Evolutionary conservation across 108 stramenopile genomes (phyloP).

Genomic region (Chaetoceros tenuissimus): DNA sequence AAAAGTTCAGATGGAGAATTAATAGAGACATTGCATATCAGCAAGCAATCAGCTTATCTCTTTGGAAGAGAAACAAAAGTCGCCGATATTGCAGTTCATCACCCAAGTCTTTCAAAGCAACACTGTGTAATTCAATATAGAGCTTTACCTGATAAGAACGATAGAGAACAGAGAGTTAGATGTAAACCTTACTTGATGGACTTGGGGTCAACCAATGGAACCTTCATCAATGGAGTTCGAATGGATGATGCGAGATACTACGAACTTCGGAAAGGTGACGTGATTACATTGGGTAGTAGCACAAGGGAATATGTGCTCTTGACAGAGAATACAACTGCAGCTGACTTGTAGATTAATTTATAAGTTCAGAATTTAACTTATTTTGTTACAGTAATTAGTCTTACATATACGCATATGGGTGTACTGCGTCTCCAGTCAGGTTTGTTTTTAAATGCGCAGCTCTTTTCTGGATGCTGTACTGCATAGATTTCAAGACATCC

Average conservation of each 20-base stretch:
- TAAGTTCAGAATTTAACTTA: too few relatives aligned
- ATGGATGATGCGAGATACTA: conserved; percentile 92
- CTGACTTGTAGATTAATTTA: background rate
- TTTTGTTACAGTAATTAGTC: too few relatives aligned
- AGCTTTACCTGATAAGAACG: conserved; percentile 24
- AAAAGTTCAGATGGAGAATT: conserved; percentile 26
- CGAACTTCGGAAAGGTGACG: conserved; percentile 87
- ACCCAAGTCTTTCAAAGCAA: conserved; percentile 84
- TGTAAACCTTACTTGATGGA: conserved; percentile 96
- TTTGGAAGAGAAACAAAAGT: conserved; percentile 85
- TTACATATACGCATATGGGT: too few relatives aligned
- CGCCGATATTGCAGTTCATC: conserved; percentile 78
- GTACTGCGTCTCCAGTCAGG: too few relatives aligned
- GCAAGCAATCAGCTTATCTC: conserved; percentile 88
- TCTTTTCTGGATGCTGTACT: too few relatives aligned
- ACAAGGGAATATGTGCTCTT: conserved; percentile 93
- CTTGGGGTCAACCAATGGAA: conserved; percentile 93
- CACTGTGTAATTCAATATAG: conserved; percentile 98
- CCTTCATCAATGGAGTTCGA: conserved; percentile 84
- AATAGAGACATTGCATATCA: conserved; percentile 76
- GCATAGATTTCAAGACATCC: too few relatives aligned
- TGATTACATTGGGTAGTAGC: conserved; percentile 80
- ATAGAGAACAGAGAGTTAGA: conserved; percentile 11
- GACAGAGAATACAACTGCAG: conserved; percentile 60
- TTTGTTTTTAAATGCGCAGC: too few relatives aligned